phyloP scores from a whole-genome alignment of 2,329 filamentous ascomycete genomes.

The Clarireedia hainanense region DNA sequence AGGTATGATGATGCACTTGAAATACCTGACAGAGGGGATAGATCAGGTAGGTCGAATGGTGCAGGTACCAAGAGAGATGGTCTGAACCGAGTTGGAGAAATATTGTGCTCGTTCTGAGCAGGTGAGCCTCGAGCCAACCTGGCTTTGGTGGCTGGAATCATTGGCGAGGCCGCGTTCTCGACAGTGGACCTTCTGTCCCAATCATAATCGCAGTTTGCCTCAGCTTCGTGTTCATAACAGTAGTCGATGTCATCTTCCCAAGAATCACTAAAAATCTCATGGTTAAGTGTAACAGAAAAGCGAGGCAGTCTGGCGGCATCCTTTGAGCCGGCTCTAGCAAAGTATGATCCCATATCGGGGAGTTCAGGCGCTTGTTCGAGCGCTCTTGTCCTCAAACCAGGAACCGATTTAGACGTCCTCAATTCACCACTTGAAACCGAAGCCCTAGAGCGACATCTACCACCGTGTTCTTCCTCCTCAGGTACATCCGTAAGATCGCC shows the following conservation, averaged over 20 bases:
- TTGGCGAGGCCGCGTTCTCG: conserved; percentile 18
- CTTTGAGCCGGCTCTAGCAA: not conserved
- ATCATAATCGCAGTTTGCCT: conserved; percentile 58
- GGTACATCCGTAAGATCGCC: conserved; percentile 49
- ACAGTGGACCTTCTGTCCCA: conserved; percentile 54
- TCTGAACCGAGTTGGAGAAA: conserved; percentile 23
- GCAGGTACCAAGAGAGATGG: conserved; percentile 26
- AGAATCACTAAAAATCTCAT: conserved; percentile 28
- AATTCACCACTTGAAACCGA: conserved; percentile 23
- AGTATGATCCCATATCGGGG: conserved; percentile 1
- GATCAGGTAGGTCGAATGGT: conserved; percentile 23
- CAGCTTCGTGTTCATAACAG: conserved; percentile 60
- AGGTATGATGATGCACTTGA: conserved; percentile 19
- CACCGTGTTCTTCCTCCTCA: conserved; percentile 45
- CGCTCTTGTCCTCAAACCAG: conserved; percentile 30
- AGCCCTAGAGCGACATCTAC: conserved; percentile 19
- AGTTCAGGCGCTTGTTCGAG: conserved; percentile 6
- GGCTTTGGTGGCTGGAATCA: conserved; percentile 23
- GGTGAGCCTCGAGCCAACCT: conserved; percentile 5
- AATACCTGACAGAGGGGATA: conserved; percentile 25
- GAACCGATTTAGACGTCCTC: conserved; percentile 25
- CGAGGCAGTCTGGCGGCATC: not conserved
- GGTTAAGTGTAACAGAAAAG: not conserved
- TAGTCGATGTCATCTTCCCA: conserved; percentile 68
- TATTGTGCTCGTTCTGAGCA: conserved; percentile 16